Evolutionary conservation across 768 basidiomycete genomes (phyloP), one percentile per base, ranked within the genome.

Genomic region (Amanita fuliginea): DNA sequence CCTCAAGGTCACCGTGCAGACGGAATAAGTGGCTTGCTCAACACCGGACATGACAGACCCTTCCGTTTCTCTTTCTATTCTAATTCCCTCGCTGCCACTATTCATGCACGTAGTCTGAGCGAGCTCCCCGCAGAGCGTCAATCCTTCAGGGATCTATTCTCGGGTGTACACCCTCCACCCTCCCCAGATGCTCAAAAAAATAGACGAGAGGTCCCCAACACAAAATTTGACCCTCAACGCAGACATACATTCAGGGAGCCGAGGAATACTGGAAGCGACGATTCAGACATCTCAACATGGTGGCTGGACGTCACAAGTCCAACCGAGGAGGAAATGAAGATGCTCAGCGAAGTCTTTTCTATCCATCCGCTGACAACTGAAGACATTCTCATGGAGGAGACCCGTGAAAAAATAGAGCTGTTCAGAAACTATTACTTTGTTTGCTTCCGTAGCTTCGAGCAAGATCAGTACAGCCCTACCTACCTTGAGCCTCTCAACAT

Each of bases 31-130:
- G 26, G 49, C 4, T 43, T 50, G 21, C 64, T 73, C 19, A 67
- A 72, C 45, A 70, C 73, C 3, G 80, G 76, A 0, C 84, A 92
- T 55, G 91, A 93, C 59, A 74, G 92, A 58, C 95, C 94, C 7
- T 98, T 97, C 61, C 79, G 96, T 40, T 99, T 98, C 68, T 97
- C 96, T 0, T 99, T 98, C 69, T 99, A 98, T 67, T 97, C 91
- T 14, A 98, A 96, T 59, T 76, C 85, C 3, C 70, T 96, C 43
- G 81, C 84, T 2, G 86, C 92, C 0, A 97, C 96, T 1, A 97
- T 99, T 42, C 95, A 98, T 67, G 89, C 96, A 0, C 78, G 93
- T 14, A 93, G 86, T 54, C 68, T 99, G 13, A 82, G 86, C 49
- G 96, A 99, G 64, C 75, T 99, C 13, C 96, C 96, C 0, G 90